Base-by-base conservation (phyloP, 495 filamentous ascomycete genomes). In the Xylaria cubensis region DNA sequence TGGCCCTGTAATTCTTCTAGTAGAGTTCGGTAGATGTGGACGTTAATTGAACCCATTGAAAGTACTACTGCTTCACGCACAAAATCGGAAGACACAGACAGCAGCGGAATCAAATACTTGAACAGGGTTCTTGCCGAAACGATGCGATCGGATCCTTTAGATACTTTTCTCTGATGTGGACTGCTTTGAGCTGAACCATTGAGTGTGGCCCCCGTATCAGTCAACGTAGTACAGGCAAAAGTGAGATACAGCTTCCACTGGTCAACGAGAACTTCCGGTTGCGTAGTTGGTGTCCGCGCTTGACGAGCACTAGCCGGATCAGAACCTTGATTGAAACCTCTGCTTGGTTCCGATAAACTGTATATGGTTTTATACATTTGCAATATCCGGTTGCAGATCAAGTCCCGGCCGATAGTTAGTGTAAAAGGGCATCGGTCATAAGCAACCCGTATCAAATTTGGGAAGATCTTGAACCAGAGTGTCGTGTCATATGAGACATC, bases 221-320 rank as follows among this genome's bases (percentile, higher is more conserved):
- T 95, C 36, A 99, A 86, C 0, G 97, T 99, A 10, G 94, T 97
- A 79, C 97, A 99, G 7, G 97, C 97, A 82, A 98, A 97, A 56
- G 97, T 93, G 53, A 99, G 86, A 78, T 98, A 98, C n/a, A 98
- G 84, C 81, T 97, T 98, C 95, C 95, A 99, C 80, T 99, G 96
- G 78, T 98, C 96, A 70, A 98, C 89, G 68, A 99, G 84, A 50
- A 97, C 90, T 64, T 97, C 94, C 3, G 94, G 92, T 10, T 94
- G 90, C 34, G 93, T 91, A 13, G 91, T 92, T 41, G 91, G 92
- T 55, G 77, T 89, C 63, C 87, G 83, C n/a, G 84, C 78, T 26
- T 86, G 79, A 17, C 84, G 81, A 50, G 80, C 83, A 68, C 82
- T 84, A 62, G 74, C 86, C 53, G 75, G 80, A 36, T 84, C 84